A percentile compares a stretch with the other conserved stretches of the same genome.
Evolutionary conservation across 768 basidiomycete species (phyloP).

Genomic region (Gloeopeniophorella convolvens): DNA sequence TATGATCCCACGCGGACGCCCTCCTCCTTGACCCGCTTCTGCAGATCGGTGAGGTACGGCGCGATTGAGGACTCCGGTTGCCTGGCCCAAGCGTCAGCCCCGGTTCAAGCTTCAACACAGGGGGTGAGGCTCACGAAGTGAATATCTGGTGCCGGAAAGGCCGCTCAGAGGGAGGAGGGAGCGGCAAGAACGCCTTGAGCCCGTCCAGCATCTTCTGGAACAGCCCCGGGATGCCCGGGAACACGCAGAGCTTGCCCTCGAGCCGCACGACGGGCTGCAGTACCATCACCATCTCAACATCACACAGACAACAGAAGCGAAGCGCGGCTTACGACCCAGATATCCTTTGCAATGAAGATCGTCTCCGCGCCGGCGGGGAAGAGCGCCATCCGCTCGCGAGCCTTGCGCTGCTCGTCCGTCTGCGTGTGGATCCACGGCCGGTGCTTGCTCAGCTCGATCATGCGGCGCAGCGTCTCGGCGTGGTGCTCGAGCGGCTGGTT

Average conservation of each 20-base stretch:
- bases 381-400: conserved; percentile 83
- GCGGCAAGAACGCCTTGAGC: conserved; percentile 65
- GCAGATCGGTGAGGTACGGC: conserved; percentile 77
- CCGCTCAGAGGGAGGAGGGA: conserved; percentile 68
- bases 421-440: conserved; percentile 54
- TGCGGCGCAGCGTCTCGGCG: conserved; percentile 67
- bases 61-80: conserved; percentile 79
- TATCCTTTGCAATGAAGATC: conserved; percentile 68
- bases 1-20: conserved; percentile 82
- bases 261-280: conserved; percentile 81
- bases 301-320: background rate
- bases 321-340: conserved; percentile 71
- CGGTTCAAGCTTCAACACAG: too few relatives aligned
- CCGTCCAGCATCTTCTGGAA: conserved; percentile 78
- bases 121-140: conserved; percentile 60
- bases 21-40: conserved; percentile 62
- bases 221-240: conserved; percentile 85
- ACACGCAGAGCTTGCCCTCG: conserved; percentile 79
- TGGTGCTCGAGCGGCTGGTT: conserved; percentile 62
- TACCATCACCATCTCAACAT: too few relatives aligned
- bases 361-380: conserved; percentile 78
- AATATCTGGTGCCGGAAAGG: conserved; percentile 79
- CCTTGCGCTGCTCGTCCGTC: conserved; percentile 66
- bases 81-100: too few relatives aligned
- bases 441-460: conserved; percentile 54